Percentiles rank a stretch among this genome's conserved stretches.
Conservation (phyloP, 2,329 filamentous ascomycete species). For the Sclerotinia spermophila region DNA sequence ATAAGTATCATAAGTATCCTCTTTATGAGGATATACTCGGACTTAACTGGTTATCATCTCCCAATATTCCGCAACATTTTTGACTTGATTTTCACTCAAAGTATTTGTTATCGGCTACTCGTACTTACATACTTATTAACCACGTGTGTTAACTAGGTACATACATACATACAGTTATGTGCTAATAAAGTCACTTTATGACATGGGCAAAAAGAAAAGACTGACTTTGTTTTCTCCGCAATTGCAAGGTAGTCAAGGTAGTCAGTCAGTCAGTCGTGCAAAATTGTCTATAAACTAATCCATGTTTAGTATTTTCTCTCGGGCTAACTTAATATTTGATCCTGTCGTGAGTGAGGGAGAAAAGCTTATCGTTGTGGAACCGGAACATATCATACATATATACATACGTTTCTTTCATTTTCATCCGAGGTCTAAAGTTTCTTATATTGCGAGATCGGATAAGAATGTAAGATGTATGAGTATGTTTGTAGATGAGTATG, state of each 20-base stretch:
- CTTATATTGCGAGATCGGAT: not conserved
- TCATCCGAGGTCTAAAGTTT: not conserved
- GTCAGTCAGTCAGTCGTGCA: not conserved
- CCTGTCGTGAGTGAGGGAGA: not conserved
- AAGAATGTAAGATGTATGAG: not conserved
- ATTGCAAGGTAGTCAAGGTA: not conserved
- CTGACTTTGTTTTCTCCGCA: constrained; percentile 10
- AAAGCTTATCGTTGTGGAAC: not conserved
- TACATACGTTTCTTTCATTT: not conserved
- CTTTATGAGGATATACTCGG: not conserved
- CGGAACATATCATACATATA: not conserved
- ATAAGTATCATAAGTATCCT: not conserved
- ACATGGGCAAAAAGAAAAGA: not conserved
- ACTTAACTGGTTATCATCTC: not conserved
- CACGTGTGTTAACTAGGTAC: too few relatives aligned
- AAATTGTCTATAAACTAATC: not conserved
- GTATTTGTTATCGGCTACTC: constrained; percentile 1
- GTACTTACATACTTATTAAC: too few relatives aligned
- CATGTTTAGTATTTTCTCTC: not conserved
- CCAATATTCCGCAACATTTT: not conserved
- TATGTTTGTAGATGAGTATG: not conserved
- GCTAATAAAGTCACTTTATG: not conserved
- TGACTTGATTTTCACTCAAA: not conserved
- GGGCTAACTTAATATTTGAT: not conserved
- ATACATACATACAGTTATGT: not conserved